Evolutionary conservation across 179 eudicot genomes (phyloP), one percentile per base, ranked within the genome.

Genomic region (Sideroxylon spinosum): DNA sequence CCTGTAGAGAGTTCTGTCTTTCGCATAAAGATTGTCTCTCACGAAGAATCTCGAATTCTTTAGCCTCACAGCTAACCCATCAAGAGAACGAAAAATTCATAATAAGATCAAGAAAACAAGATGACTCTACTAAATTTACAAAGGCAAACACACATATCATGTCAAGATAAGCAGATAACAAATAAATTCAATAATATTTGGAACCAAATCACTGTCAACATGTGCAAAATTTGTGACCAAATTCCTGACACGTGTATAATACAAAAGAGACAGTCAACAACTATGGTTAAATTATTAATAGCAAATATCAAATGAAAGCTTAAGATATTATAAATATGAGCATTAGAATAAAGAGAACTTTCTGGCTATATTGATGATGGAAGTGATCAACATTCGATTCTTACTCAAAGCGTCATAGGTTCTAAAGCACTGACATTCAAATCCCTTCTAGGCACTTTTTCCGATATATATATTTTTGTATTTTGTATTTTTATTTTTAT

Each of bases 11-110:
- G 79, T 85, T 91, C 81, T 87, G 93, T 78, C 94, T 88, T 78
- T 93, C 98, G 65, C 70, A 25, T 79, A 95, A 78, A 7, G 92
- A 86, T 81, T 91, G 89, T 77, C 97, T 86, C 84, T 93, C 98
- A 57, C 86, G 92, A 78, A 82, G 74, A 64, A 90, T 81, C 76
- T 91, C 97, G 76, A 86, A 88, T 83, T 91, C 98, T 86, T 91
- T 93, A 16, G 88, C 89, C 76, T 91, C 98, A 84, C 87, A 89
- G 13, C 98, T 93, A 68, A 52, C 48, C 82, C 46, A 79, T 73
- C 19, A 82, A 65, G 72, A 72, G 48, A 79, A 64, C 52, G 25
- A 26, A 74, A 50, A 71, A 59, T 12, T 70, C 17, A 75, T 60
- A 55, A 63, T 16, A 14, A 37, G 56, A 63, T n/a, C 44, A 57